Conservation (phyloP, 1,284 basidiomycete genomes). For the Microbotryum intermedium region DNA sequence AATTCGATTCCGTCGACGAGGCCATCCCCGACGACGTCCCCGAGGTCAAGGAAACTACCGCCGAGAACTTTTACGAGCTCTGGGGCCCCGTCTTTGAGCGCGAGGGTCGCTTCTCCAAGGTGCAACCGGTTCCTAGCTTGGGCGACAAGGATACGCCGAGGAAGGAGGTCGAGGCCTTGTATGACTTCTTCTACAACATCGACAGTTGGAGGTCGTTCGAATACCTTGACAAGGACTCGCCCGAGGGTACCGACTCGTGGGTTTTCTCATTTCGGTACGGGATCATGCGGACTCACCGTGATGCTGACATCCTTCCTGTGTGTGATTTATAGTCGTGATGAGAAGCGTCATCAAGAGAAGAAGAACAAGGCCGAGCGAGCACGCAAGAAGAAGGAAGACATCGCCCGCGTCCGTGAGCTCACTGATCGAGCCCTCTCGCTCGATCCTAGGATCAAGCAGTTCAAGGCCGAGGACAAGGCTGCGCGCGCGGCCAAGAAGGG, state of each 20-base stretch:
- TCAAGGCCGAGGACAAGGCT: conserved; percentile 94
- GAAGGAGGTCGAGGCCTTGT: conserved; percentile 81
- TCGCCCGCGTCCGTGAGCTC: conserved; percentile 72
- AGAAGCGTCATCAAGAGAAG: conserved; percentile 98
- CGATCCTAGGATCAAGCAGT: conserved; percentile 94
- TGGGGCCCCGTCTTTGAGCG: conserved; percentile 77
- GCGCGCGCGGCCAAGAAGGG: conserved; percentile 82
- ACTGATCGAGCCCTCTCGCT: conserved; percentile 78
- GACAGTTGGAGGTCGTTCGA: conserved; percentile 98
- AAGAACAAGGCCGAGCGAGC: conserved; percentile 98
- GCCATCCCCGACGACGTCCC: conserved; percentile 72
- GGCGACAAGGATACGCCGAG: conserved; percentile 66
- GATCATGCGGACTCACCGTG: conserved; percentile 1
- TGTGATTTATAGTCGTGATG: conserved; percentile 64
- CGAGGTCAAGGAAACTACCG: conserved; percentile 50
- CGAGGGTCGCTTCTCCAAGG: conserved; percentile 83
- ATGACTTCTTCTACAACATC: conserved; percentile 99
- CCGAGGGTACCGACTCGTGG: conserved; percentile 90
- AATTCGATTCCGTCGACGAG: conserved; percentile 95
- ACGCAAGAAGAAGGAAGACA: conserved; percentile 96
- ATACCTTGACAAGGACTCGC: conserved; percentile 96
- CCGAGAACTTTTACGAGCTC: conserved; percentile 56
- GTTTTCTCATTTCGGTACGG: conserved; percentile 34
- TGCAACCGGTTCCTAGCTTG: conserved; percentile 74
- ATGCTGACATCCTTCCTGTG: conserved; percentile 12